Conservation (phyloP, 768 basidiomycete genomes). For the Rossbeevera mucosa region DNA sequence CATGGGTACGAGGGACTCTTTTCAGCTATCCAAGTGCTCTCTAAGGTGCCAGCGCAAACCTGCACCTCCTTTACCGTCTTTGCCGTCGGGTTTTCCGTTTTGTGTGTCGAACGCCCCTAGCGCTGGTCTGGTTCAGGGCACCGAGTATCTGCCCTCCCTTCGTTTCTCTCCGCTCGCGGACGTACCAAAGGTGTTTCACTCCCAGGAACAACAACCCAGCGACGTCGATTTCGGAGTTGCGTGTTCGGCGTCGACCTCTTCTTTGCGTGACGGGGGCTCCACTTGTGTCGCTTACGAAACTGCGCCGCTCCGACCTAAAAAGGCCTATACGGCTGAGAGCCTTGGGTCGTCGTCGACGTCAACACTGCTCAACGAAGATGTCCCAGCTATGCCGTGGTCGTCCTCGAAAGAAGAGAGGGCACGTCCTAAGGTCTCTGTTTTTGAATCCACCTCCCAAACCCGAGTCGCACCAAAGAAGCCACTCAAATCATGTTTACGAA, state of each 20-base stretch:
- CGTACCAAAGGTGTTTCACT: constrained; percentile 3
- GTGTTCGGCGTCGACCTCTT: neutral
- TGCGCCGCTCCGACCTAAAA: neutral
- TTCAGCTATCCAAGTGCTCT: constrained; percentile 23
- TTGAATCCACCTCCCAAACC: no score
- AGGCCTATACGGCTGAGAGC: neutral
- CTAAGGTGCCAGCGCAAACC: constrained; percentile 14
- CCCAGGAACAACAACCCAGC: neutral
- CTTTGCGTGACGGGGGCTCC: neutral
- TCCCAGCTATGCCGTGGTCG: neutral
- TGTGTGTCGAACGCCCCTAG: neutral
- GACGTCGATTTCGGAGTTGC: neutral
- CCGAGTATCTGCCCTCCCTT: constrained; percentile 15
- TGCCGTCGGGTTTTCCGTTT: constrained; percentile 18
- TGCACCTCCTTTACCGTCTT: constrained; percentile 16
- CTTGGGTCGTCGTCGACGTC: constrained; percentile 2
- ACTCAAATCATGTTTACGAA: constrained; percentile 12
- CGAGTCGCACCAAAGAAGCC: no score
- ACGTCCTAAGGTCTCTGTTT: no score
- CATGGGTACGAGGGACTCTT: constrained; percentile 23
- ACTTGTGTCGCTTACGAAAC: neutral
- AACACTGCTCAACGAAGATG: neutral
- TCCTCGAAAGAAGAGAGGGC: constrained; percentile 1
- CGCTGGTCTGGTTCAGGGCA: neutral
- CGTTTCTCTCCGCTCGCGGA: constrained; percentile 18